Conservation (phyloP, 345 rosid genomes). For the Arabis hirsuta region DNA sequence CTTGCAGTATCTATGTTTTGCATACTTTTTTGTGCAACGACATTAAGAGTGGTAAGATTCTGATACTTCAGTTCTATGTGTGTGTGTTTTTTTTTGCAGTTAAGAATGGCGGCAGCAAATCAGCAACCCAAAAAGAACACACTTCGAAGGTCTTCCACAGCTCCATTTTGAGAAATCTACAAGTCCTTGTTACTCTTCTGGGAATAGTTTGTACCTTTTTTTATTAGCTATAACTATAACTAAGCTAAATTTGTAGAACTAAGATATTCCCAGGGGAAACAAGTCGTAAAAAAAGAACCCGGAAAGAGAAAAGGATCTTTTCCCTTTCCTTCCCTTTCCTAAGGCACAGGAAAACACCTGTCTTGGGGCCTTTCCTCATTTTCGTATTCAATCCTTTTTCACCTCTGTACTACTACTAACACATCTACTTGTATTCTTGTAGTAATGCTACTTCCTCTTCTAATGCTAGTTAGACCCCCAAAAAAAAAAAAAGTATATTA, state of each 20-base stretch:
- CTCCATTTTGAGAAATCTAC: conserved; percentile 71
- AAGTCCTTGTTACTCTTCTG: conserved; percentile 36
- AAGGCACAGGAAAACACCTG: conserved; percentile 40
- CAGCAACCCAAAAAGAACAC: conserved; percentile 52
- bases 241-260: conserved; percentile 40
- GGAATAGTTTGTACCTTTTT: conserved; percentile 36
- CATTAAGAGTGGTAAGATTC: conserved; percentile 24
- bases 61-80: conserved; percentile 23
- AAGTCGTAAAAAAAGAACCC: neutral
- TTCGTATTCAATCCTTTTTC: conserved; percentile 7
- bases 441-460: conserved; percentile 33
- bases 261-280: conserved; percentile 34
- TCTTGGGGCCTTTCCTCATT: conserved; percentile 38
- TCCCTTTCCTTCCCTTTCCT: conserved; percentile 45
- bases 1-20: conserved; percentile 13
- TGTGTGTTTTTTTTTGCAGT: conserved; percentile 50
- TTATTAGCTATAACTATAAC: conserved; percentile 34
- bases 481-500: neutral
- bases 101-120: conserved; percentile 51
- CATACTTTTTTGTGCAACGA: conserved; percentile 5
- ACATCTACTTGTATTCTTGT: conserved; percentile 29
- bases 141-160: conserved; percentile 64
- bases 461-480: conserved; percentile 16
- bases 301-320: conserved; percentile 37
- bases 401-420: conserved; percentile 41